phyloP scores from a whole-genome alignment of 345 rosid species.

The Clarkia xantiana region DNA sequence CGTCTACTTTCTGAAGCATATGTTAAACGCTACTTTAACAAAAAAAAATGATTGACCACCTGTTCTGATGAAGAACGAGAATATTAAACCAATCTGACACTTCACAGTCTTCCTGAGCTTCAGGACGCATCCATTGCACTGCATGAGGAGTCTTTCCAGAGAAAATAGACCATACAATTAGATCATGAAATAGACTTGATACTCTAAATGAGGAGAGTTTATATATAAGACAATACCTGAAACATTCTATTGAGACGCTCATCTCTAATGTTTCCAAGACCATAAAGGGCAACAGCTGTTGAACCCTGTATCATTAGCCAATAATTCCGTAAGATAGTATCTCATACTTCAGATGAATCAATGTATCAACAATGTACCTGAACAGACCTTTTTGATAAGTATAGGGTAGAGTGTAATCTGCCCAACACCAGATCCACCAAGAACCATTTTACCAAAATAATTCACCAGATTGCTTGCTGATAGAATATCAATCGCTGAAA shows the following conservation, averaged over 20 bases:
- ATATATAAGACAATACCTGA: slow-evolving; percentile 37
- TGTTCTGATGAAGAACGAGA: slow-evolving; percentile 96
- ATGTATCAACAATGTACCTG: slow-evolving; percentile 8
- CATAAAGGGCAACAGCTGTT: slow-evolving; percentile 90
- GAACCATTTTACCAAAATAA: slow-evolving; percentile 96
- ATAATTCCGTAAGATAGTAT: slow-evolving; percentile 3
- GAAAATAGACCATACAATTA: not conserved
- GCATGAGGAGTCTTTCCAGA: slow-evolving; percentile 76
- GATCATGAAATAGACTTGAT: not conserved
- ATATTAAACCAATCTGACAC: slow-evolving; percentile 96
- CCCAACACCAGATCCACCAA: slow-evolving; percentile 99
- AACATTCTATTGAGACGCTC: slow-evolving; percentile 97
- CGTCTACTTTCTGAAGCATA: not conserved
- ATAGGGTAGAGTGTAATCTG: slow-evolving; percentile 82
- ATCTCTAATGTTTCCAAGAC: slow-evolving; percentile 96
- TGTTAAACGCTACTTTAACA: not conserved
- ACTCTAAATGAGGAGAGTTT: slow-evolving; percentile 4
- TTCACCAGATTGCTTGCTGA: slow-evolving; percentile 96
- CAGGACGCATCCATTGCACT: slow-evolving; percentile 99
- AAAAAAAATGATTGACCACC: slow-evolving; percentile 30
- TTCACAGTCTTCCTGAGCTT: slow-evolving; percentile 71
- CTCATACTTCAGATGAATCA: not conserved
- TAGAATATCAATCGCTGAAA: slow-evolving; percentile 89
- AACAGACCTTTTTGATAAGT: slow-evolving; percentile 72
- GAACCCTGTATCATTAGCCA: slow-evolving; percentile 48